These are phyloP conservation scores for Kregervanrija pseudodelftensis DNA, from an alignment of 805 yeast species.

Conservation along the genomic window DNA sequence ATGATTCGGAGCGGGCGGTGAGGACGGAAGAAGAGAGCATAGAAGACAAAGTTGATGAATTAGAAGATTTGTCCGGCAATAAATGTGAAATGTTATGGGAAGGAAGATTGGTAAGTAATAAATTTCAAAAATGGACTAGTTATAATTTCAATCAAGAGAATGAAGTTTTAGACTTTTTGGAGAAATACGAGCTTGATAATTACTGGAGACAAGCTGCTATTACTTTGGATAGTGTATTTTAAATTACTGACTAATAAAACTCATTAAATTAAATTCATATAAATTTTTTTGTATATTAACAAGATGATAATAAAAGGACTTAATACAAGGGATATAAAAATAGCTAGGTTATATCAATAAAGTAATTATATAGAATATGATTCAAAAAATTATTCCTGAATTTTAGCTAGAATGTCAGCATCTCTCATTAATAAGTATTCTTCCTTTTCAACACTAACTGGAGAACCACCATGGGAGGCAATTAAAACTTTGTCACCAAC, in stretches of 20 bases:
- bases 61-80: constrained; percentile 37
- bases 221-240: no score
- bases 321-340: no score
- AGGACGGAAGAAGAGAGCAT: not conserved
- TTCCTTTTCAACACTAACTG: constrained; percentile 73
- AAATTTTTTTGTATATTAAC: no score
- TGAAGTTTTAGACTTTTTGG: constrained; percentile 42
- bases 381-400: constrained; percentile 43
- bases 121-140: constrained; percentile 65
- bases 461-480: constrained; percentile 90
- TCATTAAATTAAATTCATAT: no score
- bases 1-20: not conserved
- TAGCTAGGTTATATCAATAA: no score
- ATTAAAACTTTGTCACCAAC: constrained; percentile 93
- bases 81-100: constrained; percentile 57
- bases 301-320: no score
- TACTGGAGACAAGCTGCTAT: constrained; percentile 45
- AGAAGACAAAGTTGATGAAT: constrained; percentile 3
- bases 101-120: constrained; percentile 49
- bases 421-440: constrained; percentile 66
- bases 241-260: no score
- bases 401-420: constrained; percentile 90
- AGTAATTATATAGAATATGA: no score
- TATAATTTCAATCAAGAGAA: constrained; percentile 45
- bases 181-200: constrained; percentile 45